Conservation (phyloP, 2,329 filamentous ascomycete genomes). For the Fusarium nematophilum region DNA sequence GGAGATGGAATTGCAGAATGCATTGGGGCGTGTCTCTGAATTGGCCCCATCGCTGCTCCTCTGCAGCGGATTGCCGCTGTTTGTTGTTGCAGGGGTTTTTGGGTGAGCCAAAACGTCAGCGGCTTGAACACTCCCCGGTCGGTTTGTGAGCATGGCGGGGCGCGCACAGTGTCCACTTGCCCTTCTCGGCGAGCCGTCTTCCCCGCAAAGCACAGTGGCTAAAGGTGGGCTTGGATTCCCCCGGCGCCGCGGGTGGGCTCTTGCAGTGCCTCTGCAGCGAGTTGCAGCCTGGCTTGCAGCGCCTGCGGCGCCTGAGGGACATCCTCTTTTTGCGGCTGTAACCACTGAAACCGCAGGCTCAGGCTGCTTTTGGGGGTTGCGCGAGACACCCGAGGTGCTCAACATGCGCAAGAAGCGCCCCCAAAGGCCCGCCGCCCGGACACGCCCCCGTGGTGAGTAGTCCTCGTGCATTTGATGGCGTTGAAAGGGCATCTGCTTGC, state of each 20-base stretch:
- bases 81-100: constrained; percentile 9
- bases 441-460: constrained; percentile 3
- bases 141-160: constrained; percentile 15
- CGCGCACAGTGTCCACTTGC: constrained; percentile 32
- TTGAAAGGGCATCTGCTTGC: not conserved
- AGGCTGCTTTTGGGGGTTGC: not conserved
- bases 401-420: not conserved
- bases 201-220: constrained; percentile 33
- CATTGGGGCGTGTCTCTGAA: constrained; percentile 9
- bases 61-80: constrained; percentile 14
- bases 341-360: not conserved
- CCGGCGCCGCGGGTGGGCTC: constrained; percentile 5
- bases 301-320: not conserved
- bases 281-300: constrained; percentile 25
- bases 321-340: not conserved
- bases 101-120: constrained; percentile 32
- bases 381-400: not conserved
- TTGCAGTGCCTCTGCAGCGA: constrained; percentile 9
- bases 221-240: not conserved
- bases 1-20: constrained; percentile 2
- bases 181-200: constrained; percentile 26
- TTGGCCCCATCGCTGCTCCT: constrained; percentile 15
- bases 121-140: constrained; percentile 18
- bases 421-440: not conserved
- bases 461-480: not conserved